These are phyloP conservation scores for Xerocomellus intermedius DNA, from an alignment of 768 basidiomycete genomes.

Conservation along the genomic window DNA sequence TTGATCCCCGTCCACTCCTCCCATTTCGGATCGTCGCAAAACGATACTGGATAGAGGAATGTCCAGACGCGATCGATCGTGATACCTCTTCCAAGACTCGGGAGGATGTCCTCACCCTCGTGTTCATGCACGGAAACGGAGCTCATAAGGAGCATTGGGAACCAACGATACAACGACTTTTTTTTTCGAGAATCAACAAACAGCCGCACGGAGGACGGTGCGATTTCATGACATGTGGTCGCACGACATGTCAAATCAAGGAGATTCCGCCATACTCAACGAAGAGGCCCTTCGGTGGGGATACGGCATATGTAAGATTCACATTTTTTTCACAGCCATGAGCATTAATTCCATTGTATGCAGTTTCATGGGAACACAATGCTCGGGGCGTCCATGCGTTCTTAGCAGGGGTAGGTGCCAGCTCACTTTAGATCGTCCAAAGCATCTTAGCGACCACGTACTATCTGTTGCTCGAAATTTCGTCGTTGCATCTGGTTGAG, in stretches of 20 bases:
- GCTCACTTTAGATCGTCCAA: not conserved
- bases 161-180: not conserved
- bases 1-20: conserved; percentile 10
- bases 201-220: not conserved
- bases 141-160: conserved; percentile 14
- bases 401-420: not conserved
- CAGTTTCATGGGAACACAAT: conserved; percentile 4
- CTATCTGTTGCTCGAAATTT: conserved; percentile 2
- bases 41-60: conserved; percentile 5
- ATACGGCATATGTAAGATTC: not conserved
- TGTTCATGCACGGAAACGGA: conserved; percentile 5
- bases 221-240: conserved; percentile 8
- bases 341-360: not conserved
- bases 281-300: not conserved
- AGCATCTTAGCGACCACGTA: not conserved
- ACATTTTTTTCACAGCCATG: not conserved
- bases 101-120: not conserved
- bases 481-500: conserved; percentile 7
- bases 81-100: not conserved
- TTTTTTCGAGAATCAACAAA: not conserved
- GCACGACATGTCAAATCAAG: conserved; percentile 7
- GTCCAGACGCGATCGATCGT: not conserved
- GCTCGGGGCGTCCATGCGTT: conserved; percentile 4
- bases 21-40: conserved; percentile 10
- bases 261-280: conserved; percentile 10